These are phyloP conservation scores for Setomelanomma holmii DNA, from an alignment of 2,329 filamentous ascomycete genomes.

Conservation along the genomic window DNA sequence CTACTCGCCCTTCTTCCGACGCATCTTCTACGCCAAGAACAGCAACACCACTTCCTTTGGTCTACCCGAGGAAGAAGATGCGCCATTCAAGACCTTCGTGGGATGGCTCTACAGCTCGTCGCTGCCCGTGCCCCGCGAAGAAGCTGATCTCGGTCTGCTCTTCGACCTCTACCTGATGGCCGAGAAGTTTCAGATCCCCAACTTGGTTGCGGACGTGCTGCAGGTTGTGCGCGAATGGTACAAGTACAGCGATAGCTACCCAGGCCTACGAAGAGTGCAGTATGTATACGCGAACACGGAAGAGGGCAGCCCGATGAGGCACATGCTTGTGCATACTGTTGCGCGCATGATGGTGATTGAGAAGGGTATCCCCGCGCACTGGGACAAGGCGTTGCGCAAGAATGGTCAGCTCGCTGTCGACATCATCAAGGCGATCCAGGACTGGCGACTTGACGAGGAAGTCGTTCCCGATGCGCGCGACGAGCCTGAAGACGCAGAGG, in stretches of 20 bases:
- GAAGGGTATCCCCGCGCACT: slow-evolving; percentile 60
- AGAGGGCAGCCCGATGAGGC: slow-evolving; percentile 55
- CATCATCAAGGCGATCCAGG: slow-evolving; percentile 61
- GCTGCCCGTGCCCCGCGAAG: slow-evolving; percentile 57
- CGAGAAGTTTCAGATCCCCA: slow-evolving; percentile 60
- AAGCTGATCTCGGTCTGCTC: slow-evolving; percentile 58
- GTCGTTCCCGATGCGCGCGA: slow-evolving; percentile 59
- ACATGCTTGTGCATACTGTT: slow-evolving; percentile 57
- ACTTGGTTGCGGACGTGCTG: slow-evolving; percentile 57
- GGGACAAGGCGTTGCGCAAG: slow-evolving; percentile 62
- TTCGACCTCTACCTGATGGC: slow-evolving; percentile 63
- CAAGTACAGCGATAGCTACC: slow-evolving; percentile 60
- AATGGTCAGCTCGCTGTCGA: slow-evolving; percentile 64
- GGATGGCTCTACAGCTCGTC: slow-evolving; percentile 61
- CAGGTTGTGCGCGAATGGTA: slow-evolving; percentile 60
- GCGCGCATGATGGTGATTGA: slow-evolving; percentile 59
- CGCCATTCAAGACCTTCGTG: slow-evolving; percentile 60
- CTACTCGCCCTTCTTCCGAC: slow-evolving; percentile 61
- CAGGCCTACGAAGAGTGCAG: slow-evolving; percentile 60
- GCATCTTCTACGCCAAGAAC: slow-evolving; percentile 56
- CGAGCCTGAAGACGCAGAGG: slow-evolving; percentile 50
- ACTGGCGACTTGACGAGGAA: slow-evolving; percentile 59
- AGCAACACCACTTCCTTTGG: slow-evolving; percentile 51
- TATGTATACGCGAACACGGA: slow-evolving; percentile 60
- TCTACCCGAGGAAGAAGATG: slow-evolving; percentile 61